Conservation (phyloP, 345 rosid species). For the Aethionema arabicum region DNA sequence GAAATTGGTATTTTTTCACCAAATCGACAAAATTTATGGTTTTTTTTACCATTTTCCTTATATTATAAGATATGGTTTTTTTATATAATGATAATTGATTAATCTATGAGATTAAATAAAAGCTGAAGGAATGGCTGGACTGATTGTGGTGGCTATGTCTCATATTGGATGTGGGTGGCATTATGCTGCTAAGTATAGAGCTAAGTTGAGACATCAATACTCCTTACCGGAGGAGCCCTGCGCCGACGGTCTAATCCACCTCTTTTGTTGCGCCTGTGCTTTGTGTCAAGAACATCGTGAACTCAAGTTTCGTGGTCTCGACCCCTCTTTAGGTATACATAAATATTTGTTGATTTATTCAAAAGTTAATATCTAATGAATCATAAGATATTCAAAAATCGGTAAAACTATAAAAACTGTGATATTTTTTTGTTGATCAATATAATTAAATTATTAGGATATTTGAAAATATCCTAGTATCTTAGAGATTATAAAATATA, state of each 20-base stretch:
- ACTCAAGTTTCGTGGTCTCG: slow-evolving; percentile 35
- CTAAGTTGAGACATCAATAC: slow-evolving; percentile 31
- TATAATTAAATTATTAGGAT: too few relatives aligned
- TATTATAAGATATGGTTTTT: background rate
- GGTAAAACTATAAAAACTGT: background rate
- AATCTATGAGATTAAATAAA: background rate
- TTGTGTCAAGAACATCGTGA: slow-evolving; percentile 38
- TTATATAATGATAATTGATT: background rate
- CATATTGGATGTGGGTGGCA: slow-evolving; percentile 39
- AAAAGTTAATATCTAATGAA: background rate
- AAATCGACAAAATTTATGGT: too few relatives aligned
- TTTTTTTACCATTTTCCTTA: too few relatives aligned
- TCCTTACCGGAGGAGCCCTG: slow-evolving; percentile 38
- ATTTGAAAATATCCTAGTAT: too few relatives aligned
- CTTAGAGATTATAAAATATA: too few relatives aligned
- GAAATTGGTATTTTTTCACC: too few relatives aligned
- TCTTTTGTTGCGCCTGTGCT: slow-evolving; percentile 37
- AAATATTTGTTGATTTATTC: background rate
- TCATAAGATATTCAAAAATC: background rate
- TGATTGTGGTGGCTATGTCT: slow-evolving; percentile 32
- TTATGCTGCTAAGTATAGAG: slow-evolving; percentile 33
- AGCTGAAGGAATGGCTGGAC: slow-evolving; percentile 32
- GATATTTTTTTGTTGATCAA: background rate
- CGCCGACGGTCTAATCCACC: slow-evolving; percentile 27
- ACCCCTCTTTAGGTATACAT: slow-evolving; percentile 34